A percentile compares a stretch with the other conserved stretches of the same genome.
Conservation (phyloP, 1,139 yeast species). For the Yamadazyma songkhlaensis region DNA sequence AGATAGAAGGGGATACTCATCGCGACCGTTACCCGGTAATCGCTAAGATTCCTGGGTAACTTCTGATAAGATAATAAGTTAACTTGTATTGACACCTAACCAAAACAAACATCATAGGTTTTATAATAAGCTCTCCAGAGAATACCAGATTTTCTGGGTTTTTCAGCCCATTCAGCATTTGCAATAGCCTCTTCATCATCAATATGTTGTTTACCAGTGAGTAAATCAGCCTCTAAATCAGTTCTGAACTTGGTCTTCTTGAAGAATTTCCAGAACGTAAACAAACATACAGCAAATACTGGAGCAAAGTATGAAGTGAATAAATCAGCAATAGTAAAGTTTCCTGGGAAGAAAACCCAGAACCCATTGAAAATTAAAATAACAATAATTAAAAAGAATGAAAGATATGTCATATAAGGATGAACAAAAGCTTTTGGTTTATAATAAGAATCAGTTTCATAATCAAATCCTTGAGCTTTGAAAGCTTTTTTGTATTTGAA, state of each 20-base stretch:
- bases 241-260: conserved; percentile 33
- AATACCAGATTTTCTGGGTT: conserved; percentile 19
- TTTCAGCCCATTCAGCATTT: conserved; percentile 16
- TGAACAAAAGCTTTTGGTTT: conserved; percentile 26
- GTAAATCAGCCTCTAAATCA: conserved; percentile 32
- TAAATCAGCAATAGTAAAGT: conserved; percentile 31
- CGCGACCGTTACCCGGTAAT: too few species aligned
- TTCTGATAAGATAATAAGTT: too few species aligned
- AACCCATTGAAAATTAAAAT: conserved; percentile 39
- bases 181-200: conserved; percentile 33
- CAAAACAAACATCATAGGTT: conserved; percentile 14
- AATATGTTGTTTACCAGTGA: conserved; percentile 32
- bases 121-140: conserved; percentile 17
- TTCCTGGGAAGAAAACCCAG: conserved; percentile 42
- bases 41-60: too few species aligned
- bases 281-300: conserved; percentile 25
- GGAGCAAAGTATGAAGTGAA: conserved; percentile 43
- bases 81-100: too few species aligned
- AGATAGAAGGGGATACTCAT: too few species aligned
- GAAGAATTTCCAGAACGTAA: conserved; percentile 32
- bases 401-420: conserved; percentile 35
- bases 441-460: conserved; percentile 20
- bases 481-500: conserved; percentile 35
- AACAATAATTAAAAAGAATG: conserved; percentile 21
- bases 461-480: conserved; percentile 29